Conservation (phyloP, 306 rosid genomes). For the Acacia acuminata region DNA sequence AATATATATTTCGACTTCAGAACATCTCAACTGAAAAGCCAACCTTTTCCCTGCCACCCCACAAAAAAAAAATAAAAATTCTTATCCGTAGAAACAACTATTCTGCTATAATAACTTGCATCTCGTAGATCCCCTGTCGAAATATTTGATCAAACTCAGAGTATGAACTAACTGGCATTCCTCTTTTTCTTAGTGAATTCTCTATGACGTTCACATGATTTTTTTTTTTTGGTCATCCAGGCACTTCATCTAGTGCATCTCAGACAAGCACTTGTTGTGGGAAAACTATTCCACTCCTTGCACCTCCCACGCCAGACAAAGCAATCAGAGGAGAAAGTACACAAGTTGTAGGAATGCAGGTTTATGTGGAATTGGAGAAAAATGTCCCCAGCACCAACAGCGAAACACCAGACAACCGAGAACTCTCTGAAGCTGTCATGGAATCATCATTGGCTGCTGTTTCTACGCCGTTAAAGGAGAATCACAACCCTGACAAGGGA, state of each 20-base stretch:
- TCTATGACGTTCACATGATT: slow-evolving; percentile 10
- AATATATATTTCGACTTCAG: not conserved
- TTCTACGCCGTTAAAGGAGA: slow-evolving; percentile 49
- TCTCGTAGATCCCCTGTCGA: not conserved
- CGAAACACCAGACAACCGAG: slow-evolving; percentile 29
- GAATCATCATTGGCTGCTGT: slow-evolving; percentile 43
- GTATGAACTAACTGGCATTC: not conserved
- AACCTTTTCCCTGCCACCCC: not conserved
- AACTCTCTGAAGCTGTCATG: slow-evolving; percentile 17
- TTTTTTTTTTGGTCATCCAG: slow-evolving; percentile 37
- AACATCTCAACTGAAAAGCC: not conserved
- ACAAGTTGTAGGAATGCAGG: slow-evolving; percentile 30
- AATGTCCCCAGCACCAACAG: slow-evolving; percentile 23
- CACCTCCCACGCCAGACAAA: slow-evolving; percentile 55
- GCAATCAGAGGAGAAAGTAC: slow-evolving; percentile 34
- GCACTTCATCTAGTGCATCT: slow-evolving; percentile 1
- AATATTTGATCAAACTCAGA: slow-evolving; percentile 8
- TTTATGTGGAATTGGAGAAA: slow-evolving; percentile 30
- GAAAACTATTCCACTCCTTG: slow-evolving; percentile 37
- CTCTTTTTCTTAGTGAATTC: not conserved
- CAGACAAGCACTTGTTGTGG: slow-evolving; percentile 31
- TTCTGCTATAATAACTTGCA: slow-evolving; percentile 11
- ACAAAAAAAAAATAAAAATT: not conserved
- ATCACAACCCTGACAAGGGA: slow-evolving; percentile 42
- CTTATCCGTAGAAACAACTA: not conserved